Evolutionary conservation across 495 filamentous ascomycete species (phyloP).

Genomic region (Hyaloscypha variabilis): DNA sequence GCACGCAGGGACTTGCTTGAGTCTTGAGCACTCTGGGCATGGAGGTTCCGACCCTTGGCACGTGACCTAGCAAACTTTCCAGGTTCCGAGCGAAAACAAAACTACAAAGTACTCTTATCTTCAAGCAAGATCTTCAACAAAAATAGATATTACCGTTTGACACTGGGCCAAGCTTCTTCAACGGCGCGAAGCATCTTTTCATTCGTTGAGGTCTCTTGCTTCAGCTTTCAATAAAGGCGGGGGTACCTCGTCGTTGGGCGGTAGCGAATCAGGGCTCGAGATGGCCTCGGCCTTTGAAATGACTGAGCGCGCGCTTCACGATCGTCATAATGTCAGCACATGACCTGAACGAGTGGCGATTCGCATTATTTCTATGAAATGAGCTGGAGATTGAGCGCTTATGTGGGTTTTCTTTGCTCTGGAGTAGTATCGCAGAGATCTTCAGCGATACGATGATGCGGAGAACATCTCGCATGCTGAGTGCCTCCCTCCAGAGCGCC

Average conservation of each 20-base stretch:
- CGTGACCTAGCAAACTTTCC: not conserved
- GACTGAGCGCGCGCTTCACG: not conserved
- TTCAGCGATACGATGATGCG: not conserved
- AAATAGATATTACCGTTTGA: not conserved
- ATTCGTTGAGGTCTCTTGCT: not conserved
- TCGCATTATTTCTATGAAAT: not conserved
- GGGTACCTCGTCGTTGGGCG: not conserved
- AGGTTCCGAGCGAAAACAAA: not conserved
- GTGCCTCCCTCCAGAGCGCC: not conserved
- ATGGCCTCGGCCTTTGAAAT: not conserved
- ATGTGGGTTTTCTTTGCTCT: not conserved
- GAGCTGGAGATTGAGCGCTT: not conserved
- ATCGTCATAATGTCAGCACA: not conserved
- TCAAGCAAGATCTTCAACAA: not conserved
- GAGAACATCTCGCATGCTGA: not conserved
- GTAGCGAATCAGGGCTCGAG: not conserved
- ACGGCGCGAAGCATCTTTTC: not conserved
- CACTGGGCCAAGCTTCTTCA: not conserved
- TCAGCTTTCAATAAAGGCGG: constrained; percentile 7
- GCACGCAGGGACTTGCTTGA: not conserved
- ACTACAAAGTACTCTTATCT: not conserved
- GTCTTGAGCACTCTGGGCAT: not conserved
- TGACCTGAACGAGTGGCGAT: not conserved
- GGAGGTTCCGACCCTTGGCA: not conserved
- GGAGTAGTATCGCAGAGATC: not conserved